Evolutionary conservation across 2,329 filamentous ascomycete genomes (phyloP).

Genomic region (Stylonectria norvegica): DNA sequence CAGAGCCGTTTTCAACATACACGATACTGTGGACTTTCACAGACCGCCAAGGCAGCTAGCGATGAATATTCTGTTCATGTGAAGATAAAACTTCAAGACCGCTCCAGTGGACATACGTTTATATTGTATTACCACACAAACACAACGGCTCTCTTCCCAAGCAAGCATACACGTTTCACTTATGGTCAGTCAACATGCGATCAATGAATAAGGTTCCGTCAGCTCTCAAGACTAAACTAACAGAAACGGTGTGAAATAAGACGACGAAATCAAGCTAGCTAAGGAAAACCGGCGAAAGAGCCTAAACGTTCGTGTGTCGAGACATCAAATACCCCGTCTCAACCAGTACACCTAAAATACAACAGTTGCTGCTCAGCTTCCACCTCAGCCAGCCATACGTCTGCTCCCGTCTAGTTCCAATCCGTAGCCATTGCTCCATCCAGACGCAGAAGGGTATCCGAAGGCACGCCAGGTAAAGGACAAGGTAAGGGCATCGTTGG

Average conservation of each 20-base stretch:
- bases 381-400: slow-evolving; percentile 28
- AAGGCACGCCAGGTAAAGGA: slow-evolving; percentile 24
- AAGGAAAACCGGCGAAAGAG: slow-evolving; percentile 36
- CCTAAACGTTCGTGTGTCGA: slow-evolving; percentile 27
- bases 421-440: slow-evolving; percentile 32
- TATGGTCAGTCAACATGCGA: too few relatives aligned
- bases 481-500: slow-evolving; percentile 17
- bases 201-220: too few relatives aligned
- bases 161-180: too few relatives aligned
- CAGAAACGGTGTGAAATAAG: slow-evolving; percentile 26
- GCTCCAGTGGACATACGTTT: too few relatives aligned
- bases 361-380: slow-evolving; percentile 34
- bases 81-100: too few relatives aligned
- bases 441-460: slow-evolving; percentile 29
- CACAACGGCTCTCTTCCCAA: too few relatives aligned
- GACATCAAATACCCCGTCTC: slow-evolving; percentile 33
- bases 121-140: too few relatives aligned
- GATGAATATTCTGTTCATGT: too few relatives aligned
- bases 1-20: too few relatives aligned
- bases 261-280: slow-evolving; percentile 37
- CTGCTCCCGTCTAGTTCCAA: slow-evolving; percentile 33
- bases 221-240: slow-evolving; percentile 23
- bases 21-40: too few relatives aligned
- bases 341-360: slow-evolving; percentile 39
- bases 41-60: too few relatives aligned